Conservation (phyloP, 345 rosid species). For the Kernera saxatilis region DNA sequence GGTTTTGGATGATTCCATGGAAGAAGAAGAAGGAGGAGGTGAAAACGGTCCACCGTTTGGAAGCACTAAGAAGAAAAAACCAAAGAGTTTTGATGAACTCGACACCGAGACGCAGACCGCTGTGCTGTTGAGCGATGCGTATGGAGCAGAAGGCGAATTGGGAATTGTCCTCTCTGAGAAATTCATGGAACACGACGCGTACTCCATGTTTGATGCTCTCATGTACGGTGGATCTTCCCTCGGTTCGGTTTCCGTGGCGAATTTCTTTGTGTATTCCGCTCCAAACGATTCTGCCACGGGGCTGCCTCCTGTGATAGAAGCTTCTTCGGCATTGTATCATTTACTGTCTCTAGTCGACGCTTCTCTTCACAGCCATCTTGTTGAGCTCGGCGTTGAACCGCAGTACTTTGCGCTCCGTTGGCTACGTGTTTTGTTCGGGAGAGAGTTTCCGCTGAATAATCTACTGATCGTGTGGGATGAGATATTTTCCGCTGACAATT, state of each 20-base stretch:
- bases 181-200: slow-evolving; percentile 94
- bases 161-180: slow-evolving; percentile 92
- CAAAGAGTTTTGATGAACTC: slow-evolving; percentile 60
- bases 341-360: slow-evolving; percentile 69
- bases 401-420: slow-evolving; percentile 96
- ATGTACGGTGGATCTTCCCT: slow-evolving; percentile 57
- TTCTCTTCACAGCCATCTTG: slow-evolving; percentile 82
- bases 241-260: slow-evolving; percentile 72
- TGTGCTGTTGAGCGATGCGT: slow-evolving; percentile 68
- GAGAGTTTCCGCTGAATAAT: slow-evolving; percentile 68
- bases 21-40: slow-evolving; percentile 51
- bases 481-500: slow-evolving; percentile 68
- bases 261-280: slow-evolving; percentile 62
- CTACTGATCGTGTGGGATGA: slow-evolving; percentile 92
- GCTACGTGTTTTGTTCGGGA: slow-evolving; percentile 85
- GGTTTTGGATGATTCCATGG: slow-evolving; percentile 63
- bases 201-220: slow-evolving; percentile 90
- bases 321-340: slow-evolving; percentile 83
- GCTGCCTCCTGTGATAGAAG: slow-evolving; percentile 84
- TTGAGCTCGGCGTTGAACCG: slow-evolving; percentile 93
- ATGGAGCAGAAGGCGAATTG: slow-evolving; percentile 95
- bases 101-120: slow-evolving; percentile 67
- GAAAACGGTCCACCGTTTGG: slow-evolving; percentile 37
- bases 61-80: slow-evolving; percentile 46
- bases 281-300: slow-evolving; percentile 48